Conservation (phyloP, 2,329 filamentous ascomycete genomes). For the Colletotrichum theobromicola region DNA sequence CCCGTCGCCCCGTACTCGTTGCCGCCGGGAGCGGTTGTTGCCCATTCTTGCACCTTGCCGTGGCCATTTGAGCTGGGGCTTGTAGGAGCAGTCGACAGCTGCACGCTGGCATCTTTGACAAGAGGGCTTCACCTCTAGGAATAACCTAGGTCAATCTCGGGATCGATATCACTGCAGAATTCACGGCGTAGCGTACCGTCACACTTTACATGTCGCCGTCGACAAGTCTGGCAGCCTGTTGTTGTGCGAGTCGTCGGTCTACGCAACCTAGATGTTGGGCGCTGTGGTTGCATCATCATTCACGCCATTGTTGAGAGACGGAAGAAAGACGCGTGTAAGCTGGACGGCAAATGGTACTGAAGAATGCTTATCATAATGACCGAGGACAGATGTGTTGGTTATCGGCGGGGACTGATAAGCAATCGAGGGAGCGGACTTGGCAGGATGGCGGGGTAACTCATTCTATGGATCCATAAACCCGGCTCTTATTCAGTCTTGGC, state of each 20-base stretch:
- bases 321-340: not conserved
- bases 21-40: not conserved
- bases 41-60: not conserved
- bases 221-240: not conserved
- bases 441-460: not conserved
- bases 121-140: not conserved
- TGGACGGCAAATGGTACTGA: not conserved
- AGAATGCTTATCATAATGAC: not conserved
- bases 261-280: accelerated
- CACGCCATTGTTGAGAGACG: not conserved
- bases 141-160: not conserved
- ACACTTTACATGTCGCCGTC: not conserved
- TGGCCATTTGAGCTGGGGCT: not conserved
- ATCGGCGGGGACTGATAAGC: not conserved
- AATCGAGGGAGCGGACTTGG: not conserved
- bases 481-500: too few species aligned
- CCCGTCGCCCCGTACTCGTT: not conserved
- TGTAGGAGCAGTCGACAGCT: not conserved
- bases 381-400: not conserved
- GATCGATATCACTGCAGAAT: not conserved
- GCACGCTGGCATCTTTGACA: not conserved
- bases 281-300: not conserved
- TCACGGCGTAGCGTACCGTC: not conserved
- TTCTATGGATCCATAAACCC: too few species aligned
- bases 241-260: not conserved